phyloP scores from a whole-genome alignment of 495 filamentous ascomycete species.

The Trichoderma reesei region DNA sequence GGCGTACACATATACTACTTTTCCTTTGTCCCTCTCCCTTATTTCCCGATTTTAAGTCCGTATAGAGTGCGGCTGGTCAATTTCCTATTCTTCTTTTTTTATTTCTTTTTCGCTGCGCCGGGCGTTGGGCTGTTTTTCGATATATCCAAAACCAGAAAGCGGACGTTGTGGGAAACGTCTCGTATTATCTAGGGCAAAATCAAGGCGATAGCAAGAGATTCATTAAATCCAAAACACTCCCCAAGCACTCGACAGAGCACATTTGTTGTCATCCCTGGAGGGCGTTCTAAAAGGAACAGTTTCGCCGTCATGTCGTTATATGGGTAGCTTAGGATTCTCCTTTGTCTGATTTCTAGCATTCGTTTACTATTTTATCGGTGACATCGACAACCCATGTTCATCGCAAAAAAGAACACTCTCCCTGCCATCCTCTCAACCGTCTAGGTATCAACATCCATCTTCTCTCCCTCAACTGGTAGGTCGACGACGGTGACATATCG shows the following conservation, averaged over 20 bases:
- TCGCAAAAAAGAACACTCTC: too few species aligned
- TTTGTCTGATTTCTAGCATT: background rate
- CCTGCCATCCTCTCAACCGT: background rate
- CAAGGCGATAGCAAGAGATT: background rate
- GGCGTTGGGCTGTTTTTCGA: conserved; percentile 6
- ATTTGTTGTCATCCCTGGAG: too few species aligned
- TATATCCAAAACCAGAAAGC: conserved; percentile 6
- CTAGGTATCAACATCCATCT: conserved; percentile 88
- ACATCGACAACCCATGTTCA: too few species aligned
- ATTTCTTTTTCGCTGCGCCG: too few species aligned
- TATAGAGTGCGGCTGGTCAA: conserved; percentile 4
- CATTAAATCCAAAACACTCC: background rate
- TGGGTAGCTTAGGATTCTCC: too few species aligned
- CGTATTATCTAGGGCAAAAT: background rate
- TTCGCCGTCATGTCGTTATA: too few species aligned
- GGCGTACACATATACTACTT: background rate
- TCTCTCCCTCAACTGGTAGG: conserved; percentile 63
- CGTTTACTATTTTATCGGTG: too few species aligned
- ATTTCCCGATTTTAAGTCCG: background rate
- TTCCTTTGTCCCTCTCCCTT: conserved; percentile 2
- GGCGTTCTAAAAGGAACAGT: too few species aligned
- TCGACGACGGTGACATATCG: conserved; percentile 94
- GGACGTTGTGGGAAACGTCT: background rate
- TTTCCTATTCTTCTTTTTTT: background rate
- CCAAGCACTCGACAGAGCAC: too few species aligned